Conservation (phyloP, 345 rosid genomes). For the Tarenaya hassleriana region DNA sequence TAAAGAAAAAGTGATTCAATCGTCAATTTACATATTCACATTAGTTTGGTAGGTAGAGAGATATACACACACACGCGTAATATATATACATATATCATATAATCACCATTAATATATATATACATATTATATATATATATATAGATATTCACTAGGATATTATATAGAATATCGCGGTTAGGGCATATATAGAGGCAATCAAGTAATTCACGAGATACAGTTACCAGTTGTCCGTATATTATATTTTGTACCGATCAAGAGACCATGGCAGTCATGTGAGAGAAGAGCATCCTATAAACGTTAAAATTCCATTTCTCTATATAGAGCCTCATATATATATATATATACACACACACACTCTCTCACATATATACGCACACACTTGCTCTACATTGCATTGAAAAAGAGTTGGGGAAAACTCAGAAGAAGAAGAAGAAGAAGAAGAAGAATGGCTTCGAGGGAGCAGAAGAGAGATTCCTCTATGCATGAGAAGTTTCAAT, state of each 20-base stretch:
- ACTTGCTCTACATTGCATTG: no score
- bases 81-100: no score
- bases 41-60: no score
- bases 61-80: no score
- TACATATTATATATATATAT: background rate
- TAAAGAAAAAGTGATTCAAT: no score
- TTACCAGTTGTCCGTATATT: conserved; percentile 30
- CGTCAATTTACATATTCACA: no score
- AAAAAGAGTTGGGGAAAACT: no score
- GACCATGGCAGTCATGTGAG: conserved; percentile 31
- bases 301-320: conserved; percentile 8
- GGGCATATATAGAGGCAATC: conserved; percentile 23
- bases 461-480: conserved; percentile 37
- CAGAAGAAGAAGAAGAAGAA: no score
- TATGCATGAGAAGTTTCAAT: conserved; percentile 39
- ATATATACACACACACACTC: background rate
- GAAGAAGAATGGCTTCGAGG: conserved; percentile 34
- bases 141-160: background rate
- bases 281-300: background rate
- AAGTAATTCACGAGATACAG: conserved; percentile 29
- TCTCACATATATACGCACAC: no score
- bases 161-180: conserved; percentile 19
- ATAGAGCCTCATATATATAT: conserved; percentile 16
- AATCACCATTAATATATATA: no score
- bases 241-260: conserved; percentile 19